These are phyloP conservation scores for Acanthamoeba divionensis DNA, from an alignment of 208 protist species.

Conservation along the genomic window DNA sequence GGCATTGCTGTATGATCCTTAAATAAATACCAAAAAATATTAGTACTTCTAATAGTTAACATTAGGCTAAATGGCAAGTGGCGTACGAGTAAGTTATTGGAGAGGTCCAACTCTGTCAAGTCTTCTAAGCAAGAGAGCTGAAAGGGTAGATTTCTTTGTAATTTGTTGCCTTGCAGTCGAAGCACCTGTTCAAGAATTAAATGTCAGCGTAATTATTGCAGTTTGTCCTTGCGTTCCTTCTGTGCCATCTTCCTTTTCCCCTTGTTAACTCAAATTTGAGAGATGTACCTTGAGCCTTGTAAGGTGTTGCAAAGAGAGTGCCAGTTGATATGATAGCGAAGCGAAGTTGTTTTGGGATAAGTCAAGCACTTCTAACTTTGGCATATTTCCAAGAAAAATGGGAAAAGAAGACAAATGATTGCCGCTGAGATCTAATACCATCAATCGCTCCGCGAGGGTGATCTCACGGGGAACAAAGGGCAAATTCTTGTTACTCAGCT, in stretches of 20 bases:
- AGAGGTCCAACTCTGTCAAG: background rate
- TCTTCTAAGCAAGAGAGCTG: background rate
- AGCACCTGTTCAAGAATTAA: too few relatives aligned
- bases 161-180: background rate
- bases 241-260: background rate
- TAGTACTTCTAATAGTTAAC: background rate
- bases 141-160: background rate
- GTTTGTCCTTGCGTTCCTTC: background rate
- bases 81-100: background rate
- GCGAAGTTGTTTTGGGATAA: background rate
- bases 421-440: background rate
- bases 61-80: background rate
- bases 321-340: background rate
- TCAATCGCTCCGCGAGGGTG: background rate
- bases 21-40: background rate
- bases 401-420: background rate
- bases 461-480: background rate
- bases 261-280: background rate
- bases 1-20: slow-evolving; percentile 6
- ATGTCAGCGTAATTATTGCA: too few relatives aligned
- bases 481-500: background rate
- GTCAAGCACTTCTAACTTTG: background rate
- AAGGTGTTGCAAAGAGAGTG: background rate
- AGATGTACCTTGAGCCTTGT: background rate
- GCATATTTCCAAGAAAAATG: background rate